Percentiles rank a stretch among this genome's conserved stretches.
These are phyloP conservation scores for Pichia sporocuriosa DNA, from an alignment of 805 yeast genomes.

Conservation along the genomic window DNA sequence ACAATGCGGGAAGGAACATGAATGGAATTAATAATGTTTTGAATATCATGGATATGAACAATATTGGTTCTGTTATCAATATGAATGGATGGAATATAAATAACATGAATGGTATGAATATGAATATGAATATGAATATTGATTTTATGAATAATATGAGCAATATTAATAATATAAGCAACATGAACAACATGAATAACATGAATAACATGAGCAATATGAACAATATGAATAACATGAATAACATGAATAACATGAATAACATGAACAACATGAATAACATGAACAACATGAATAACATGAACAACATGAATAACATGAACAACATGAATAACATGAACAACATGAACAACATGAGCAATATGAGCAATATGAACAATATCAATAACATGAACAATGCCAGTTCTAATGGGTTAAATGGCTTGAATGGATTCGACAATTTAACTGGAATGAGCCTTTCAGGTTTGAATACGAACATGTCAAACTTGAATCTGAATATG, in stretches of 20 bases:
- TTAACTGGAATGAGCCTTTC: not conserved
- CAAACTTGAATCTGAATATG: not conserved
- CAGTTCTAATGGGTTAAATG: not conserved
- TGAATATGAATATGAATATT: not conserved
- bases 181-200: conserved; percentile 1
- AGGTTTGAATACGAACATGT: not conserved
- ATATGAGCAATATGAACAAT: not conserved
- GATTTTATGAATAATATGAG: not conserved
- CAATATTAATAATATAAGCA: too few relatives aligned
- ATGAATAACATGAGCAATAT: not conserved
- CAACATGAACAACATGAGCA: not conserved
- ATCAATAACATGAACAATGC: not conserved
- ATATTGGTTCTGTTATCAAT: not conserved
- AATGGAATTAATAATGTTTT: not conserved
- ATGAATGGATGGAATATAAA: not conserved
- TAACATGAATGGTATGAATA: not conserved
- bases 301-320: not conserved
- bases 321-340: not conserved
- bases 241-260: not conserved
- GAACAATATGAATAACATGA: not conserved
- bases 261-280: not conserved
- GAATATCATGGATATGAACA: not conserved
- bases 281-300: not conserved
- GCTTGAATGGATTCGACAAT: not conserved
- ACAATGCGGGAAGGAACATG: not conserved